phyloP scores from a whole-genome alignment of 768 basidiomycete species.

The Kwoniella mangroviensis region DNA sequence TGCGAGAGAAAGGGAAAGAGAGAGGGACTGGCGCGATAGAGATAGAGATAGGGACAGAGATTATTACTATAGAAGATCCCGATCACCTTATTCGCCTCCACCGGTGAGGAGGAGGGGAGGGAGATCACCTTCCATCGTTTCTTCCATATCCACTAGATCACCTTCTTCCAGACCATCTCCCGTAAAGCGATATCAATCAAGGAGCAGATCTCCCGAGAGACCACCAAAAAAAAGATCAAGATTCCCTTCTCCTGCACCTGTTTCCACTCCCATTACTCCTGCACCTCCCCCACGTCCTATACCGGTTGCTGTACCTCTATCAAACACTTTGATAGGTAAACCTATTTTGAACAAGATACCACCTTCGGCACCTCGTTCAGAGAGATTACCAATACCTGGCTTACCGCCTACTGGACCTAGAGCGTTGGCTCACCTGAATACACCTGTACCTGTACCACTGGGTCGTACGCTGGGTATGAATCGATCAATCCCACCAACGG shows the following conservation, averaged over 20 bases:
- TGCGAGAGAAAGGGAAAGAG: slow-evolving; percentile 22
- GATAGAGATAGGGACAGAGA: slow-evolving; percentile 26
- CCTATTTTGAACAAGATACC: slow-evolving; percentile 22
- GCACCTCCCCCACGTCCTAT: slow-evolving; percentile 1
- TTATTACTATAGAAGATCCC: slow-evolving; percentile 15
- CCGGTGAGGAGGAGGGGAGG: slow-evolving; percentile 3
- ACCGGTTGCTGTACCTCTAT: slow-evolving; percentile 1
- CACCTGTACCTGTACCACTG: slow-evolving; percentile 19
- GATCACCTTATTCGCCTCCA: slow-evolving; percentile 35
- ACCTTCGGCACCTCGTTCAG: slow-evolving; percentile 40
- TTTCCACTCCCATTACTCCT: slow-evolving; percentile 1
- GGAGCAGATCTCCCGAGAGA: slow-evolving; percentile 4
- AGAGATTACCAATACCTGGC: slow-evolving; percentile 24
- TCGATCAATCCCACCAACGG: neutral
- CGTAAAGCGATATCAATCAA: slow-evolving; percentile 9
- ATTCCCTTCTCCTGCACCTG: neutral
- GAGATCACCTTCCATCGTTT: slow-evolving; percentile 23
- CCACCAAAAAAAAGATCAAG: slow-evolving; percentile 12
- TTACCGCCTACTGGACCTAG: slow-evolving; percentile 36
- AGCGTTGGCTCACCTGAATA: slow-evolving; percentile 26
- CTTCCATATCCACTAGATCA: slow-evolving; percentile 12
- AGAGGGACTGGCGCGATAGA: slow-evolving; percentile 16
- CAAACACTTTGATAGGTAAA: neutral
- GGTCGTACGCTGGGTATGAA: slow-evolving; percentile 12
- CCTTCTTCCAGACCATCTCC: slow-evolving; percentile 24